These are phyloP conservation scores for Penicillium malachiteum DNA, from an alignment of 495 filamentous ascomycete species.

Conservation along the genomic window DNA sequence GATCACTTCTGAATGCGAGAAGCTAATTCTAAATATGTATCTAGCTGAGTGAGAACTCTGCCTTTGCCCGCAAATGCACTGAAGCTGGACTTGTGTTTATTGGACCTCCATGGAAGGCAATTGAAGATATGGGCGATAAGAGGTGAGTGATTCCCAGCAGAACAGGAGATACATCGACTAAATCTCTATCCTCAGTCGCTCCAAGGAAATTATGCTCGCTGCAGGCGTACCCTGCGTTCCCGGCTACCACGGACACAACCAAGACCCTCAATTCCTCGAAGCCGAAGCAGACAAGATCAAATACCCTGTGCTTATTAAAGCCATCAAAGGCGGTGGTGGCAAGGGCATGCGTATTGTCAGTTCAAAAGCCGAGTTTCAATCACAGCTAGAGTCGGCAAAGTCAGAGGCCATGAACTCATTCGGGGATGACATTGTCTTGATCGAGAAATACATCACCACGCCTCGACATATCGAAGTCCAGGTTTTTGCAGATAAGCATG, in stretches of 20 bases:
- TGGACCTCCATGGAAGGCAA: conserved; percentile 86
- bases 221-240: conserved; percentile 95
- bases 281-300: conserved; percentile 75
- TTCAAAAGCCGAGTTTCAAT: conserved; percentile 71
- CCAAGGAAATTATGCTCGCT: conserved; percentile 92
- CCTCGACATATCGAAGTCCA: conserved; percentile 98
- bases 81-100: conserved; percentile 94
- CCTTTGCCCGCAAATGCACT: conserved; percentile 83
- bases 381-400: conserved; percentile 81
- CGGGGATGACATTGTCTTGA: conserved; percentile 92
- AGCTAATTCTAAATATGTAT: neutral
- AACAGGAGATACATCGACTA: neutral
- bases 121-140: conserved; percentile 98
- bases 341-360: conserved; percentile 98
- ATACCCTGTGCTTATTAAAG: conserved; percentile 94
- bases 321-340: conserved; percentile 92
- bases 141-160: conserved; percentile 44
- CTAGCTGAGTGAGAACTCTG: conserved; percentile 81
- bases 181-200: conserved; percentile 46
- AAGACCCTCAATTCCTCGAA: conserved; percentile 69
- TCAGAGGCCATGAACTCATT: conserved; percentile 90
- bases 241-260: conserved; percentile 88
- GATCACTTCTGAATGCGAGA: neutral
- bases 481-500: conserved; percentile 89
- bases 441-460: conserved; percentile 94